Evolutionary conservation across 352 stramenopile genomes (phyloP), one percentile per base, ranked within the genome.

Genomic region (Chrysophaeum taylorii): DNA sequence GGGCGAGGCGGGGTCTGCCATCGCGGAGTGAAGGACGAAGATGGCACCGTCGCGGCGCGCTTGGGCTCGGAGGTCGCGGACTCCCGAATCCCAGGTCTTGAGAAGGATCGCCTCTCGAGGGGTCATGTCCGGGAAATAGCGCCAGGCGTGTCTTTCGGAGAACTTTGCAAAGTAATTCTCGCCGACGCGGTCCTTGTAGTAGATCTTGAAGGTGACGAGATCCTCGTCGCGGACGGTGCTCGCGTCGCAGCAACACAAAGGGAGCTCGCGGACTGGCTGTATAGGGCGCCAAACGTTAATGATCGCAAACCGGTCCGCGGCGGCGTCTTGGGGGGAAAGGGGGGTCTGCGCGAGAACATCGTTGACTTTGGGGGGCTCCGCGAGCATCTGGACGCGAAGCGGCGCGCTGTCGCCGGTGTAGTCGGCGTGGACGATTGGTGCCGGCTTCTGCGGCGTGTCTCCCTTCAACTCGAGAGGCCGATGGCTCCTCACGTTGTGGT

Each of bases 201-300:
- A 25, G 50, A 61, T 61, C 50, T 61, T 12, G n/a, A 61, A 61
- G 18, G 50, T 61, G 18, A 61, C 9, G 50, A 61, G 50, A 25
- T 61, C 50, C 18, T 61, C 50, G 50, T 12, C 50, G 9, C n/a
- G 12, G 50, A 61, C 50, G 18, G 12, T 25, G 18, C 18, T 7
- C 50, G 50, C 50, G 50, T 61, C 50, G 50, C 50, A 61, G 27
- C 50, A 61, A 12, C 16, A 16, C 12, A 61, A 25, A 25, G 50
- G 50, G 16, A 31, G 18, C 9, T 16, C 18, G 9, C 31, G 9
- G n/a, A 61, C 50, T 12, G 18, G 18, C 16, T 31, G 9, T 27
- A 61, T 61, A 12, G 12, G 12, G 9, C 50, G 12, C 50, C 50
- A 61, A 25, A 61, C 50, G 50, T 61, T 61, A n/a, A 61, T 31